A percentile compares a stretch with the other conserved stretches of the same genome.
Evolutionary conservation across 345 rosid genomes (phyloP).

Genomic region (Syzygium aqueum): DNA sequence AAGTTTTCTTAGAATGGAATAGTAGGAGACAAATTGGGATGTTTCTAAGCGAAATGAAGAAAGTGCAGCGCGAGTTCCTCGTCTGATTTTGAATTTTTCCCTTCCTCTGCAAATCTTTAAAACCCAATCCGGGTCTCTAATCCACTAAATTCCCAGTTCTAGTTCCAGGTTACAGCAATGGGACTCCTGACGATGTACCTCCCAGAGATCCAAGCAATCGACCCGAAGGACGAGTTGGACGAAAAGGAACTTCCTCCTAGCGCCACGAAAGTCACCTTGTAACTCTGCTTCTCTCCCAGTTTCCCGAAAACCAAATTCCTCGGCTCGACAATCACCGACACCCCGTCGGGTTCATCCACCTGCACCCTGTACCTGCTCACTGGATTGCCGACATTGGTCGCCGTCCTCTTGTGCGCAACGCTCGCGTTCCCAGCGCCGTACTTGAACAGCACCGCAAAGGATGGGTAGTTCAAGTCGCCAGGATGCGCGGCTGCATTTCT

Average conservation of each 20-base stretch:
- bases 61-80: too few relatives aligned
- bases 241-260: background rate
- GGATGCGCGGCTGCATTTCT: conserved; percentile 1
- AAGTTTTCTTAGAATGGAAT: background rate
- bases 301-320: conserved; percentile 19
- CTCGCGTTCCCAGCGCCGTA: background rate
- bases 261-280: conserved; percentile 32
- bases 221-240: conserved; percentile 37
- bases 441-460: conserved; percentile 36
- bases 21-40: background rate
- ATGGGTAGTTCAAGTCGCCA: conserved; percentile 51
- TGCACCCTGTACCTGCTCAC: conserved; percentile 13
- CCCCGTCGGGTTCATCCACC: conserved; percentile 33
- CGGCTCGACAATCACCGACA: conserved; percentile 25
- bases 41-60: background rate
- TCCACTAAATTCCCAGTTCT: background rate
- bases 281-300: conserved; percentile 41
- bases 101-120: background rate
- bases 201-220: conserved; percentile 50
- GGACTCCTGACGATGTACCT: conserved; percentile 54
- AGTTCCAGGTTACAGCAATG: conserved; percentile 49
- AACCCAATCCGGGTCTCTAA: background rate
- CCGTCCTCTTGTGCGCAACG: conserved; percentile 20
- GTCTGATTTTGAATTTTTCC: background rate
- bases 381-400: conserved; percentile 37